Conservation (phyloP, 208 protist genomes). For the Tritrichomonas foetus region DNA sequence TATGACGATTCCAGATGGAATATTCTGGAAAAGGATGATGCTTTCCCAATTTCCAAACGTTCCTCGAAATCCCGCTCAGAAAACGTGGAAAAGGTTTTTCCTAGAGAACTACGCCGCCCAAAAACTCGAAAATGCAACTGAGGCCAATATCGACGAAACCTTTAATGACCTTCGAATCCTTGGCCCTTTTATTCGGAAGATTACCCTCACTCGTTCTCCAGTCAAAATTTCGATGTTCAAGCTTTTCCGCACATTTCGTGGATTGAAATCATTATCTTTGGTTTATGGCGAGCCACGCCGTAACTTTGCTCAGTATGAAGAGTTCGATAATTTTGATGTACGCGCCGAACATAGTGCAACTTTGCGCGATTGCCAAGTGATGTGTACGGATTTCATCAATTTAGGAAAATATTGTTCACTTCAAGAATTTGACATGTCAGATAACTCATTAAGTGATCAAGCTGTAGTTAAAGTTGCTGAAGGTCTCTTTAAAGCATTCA, state of each 20-base stretch:
- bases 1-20: slow-evolving; percentile 37
- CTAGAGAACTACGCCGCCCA: not conserved
- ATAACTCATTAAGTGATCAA: slow-evolving; percentile 3
- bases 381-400: not conserved
- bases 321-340: slow-evolving; percentile 19
- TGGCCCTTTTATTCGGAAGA: not conserved
- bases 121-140: slow-evolving; percentile 9
- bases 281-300: slow-evolving; percentile 13
- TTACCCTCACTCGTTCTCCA: not conserved
- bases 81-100: not conserved
- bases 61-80: not conserved
- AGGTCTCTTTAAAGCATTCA: not conserved
- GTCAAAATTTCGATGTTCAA: not conserved
- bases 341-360: not conserved
- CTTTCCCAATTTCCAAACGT: not conserved
- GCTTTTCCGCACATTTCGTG: slow-evolving; percentile 1
- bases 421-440: not conserved
- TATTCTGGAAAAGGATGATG: not conserved
- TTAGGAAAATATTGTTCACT: not conserved
- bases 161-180: not conserved
- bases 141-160: not conserved
- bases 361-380: not conserved
- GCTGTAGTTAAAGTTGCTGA: not conserved
- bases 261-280: not conserved
- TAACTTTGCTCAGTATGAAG: slow-evolving; percentile 34